phyloP scores from a whole-genome alignment of 805 yeast genomes.

The Kuraishia hungarica region DNA sequence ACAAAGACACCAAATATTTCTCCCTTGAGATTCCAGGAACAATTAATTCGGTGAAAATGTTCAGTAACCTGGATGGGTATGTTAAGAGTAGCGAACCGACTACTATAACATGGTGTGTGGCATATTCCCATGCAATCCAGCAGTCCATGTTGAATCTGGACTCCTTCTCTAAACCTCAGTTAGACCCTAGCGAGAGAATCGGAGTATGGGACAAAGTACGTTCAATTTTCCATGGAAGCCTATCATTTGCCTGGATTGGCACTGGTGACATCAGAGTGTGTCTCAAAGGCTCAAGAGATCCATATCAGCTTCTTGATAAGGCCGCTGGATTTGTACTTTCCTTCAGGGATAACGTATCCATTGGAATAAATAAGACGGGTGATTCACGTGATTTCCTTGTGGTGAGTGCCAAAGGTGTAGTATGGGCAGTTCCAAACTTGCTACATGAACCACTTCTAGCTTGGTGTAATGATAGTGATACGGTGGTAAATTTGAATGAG shows the following conservation, averaged over 20 bases:
- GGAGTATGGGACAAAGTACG: conserved; percentile 94
- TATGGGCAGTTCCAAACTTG: conserved; percentile 73
- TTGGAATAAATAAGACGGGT: conserved; percentile 56
- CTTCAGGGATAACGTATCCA: conserved; percentile 54
- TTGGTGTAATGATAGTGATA: conserved; percentile 29
- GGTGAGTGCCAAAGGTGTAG: conserved; percentile 51
- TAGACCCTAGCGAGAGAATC: conserved; percentile 75
- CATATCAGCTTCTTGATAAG: conserved; percentile 59
- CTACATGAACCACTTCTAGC: conserved; percentile 41
- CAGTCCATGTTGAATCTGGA: conserved; percentile 73
- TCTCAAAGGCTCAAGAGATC: conserved; percentile 71
- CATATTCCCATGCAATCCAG: conserved; percentile 77
- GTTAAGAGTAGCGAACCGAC: conserved; percentile 52
- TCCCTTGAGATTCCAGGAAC: conserved; percentile 66
- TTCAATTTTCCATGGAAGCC: conserved; percentile 64
- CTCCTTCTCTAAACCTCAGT: conserved; percentile 80
- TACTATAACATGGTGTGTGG: conserved; percentile 75
- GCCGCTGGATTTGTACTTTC: conserved; percentile 73
- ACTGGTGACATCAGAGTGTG: conserved; percentile 47
- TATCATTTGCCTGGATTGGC: conserved; percentile 40
- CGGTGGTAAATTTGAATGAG: conserved; percentile 5
- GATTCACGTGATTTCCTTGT: conserved; percentile 62
- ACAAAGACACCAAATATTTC: conserved; percentile 30
- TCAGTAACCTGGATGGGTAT: conserved; percentile 47
- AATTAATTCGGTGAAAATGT: conserved; percentile 65